Evolutionary conservation across 1,284 basidiomycete genomes (phyloP).

Genomic region (Cryptococcus sp.): DNA sequence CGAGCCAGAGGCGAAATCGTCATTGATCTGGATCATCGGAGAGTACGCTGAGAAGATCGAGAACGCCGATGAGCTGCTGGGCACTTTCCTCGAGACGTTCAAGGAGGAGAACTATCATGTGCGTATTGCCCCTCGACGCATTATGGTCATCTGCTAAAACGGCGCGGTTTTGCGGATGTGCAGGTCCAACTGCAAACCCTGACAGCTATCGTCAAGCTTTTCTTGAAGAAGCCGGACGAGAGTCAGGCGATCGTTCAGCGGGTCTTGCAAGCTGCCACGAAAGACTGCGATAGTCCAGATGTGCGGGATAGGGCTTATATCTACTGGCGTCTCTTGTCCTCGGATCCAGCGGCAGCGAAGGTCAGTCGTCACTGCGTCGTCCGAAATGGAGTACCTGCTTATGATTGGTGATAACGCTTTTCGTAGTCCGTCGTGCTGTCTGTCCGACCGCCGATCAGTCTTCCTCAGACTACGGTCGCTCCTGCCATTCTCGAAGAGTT

Average conservation of each 20-base stretch:
- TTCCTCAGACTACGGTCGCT: constrained; percentile 86
- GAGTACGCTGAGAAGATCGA: constrained; percentile 97
- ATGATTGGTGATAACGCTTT: constrained; percentile 5
- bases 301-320: constrained; percentile 92
- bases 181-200: constrained; percentile 94
- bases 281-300: constrained; percentile 97
- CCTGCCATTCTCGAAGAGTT: constrained; percentile 91
- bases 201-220: constrained; percentile 94
- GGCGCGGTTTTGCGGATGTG: neutral
- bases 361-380: constrained; percentile 54
- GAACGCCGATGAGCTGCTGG: constrained; percentile 91
- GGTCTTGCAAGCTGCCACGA: constrained; percentile 95
- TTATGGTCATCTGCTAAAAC: neutral
- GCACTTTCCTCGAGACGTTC: constrained; percentile 88
- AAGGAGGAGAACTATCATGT: constrained; percentile 83
- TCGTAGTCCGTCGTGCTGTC: constrained; percentile 84
- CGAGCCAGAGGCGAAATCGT: constrained; percentile 93
- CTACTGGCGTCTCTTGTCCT: constrained; percentile 91
- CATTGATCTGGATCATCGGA: constrained; percentile 98
- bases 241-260: constrained; percentile 91
- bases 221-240: constrained; percentile 89
- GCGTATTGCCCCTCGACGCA: constrained; percentile 29
- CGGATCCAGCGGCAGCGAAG: constrained; percentile 91
- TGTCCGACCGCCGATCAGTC: constrained; percentile 85
- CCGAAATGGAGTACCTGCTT: neutral